These are phyloP conservation scores for Penicillium canariense DNA, from an alignment of 495 filamentous ascomycete genomes.

Conservation along the genomic window DNA sequence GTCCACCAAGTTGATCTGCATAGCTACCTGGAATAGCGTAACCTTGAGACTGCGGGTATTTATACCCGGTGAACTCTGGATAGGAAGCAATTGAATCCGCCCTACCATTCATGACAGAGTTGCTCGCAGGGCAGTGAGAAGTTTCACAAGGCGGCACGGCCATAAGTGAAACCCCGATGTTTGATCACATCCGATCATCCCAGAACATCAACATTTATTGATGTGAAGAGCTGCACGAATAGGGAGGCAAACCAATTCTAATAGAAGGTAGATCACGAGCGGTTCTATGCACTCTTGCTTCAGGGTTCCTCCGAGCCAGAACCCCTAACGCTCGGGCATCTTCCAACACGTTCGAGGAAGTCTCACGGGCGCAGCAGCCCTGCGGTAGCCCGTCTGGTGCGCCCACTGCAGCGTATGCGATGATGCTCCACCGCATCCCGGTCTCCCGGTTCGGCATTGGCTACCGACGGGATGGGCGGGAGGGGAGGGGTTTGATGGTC, in stretches of 20 bases:
- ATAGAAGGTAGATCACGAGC: too few species aligned
- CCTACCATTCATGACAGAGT: not conserved
- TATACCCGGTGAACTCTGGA: constrained; percentile 49
- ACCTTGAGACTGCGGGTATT: constrained; percentile 40
- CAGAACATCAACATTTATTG: too few species aligned
- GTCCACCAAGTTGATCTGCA: constrained; percentile 57
- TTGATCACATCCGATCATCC: too few species aligned
- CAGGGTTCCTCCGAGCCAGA: too few species aligned
- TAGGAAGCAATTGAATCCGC: constrained; percentile 48
- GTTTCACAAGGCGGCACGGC: constrained; percentile 30
- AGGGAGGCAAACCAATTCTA: too few species aligned
- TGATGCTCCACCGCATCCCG: constrained; percentile 3
- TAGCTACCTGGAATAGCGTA: constrained; percentile 41
- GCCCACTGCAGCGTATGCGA: constrained; percentile 1
- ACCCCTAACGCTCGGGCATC: not conserved
- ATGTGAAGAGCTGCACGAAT: too few species aligned
- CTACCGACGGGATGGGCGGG: constrained; percentile 8
- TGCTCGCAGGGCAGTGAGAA: too few species aligned
- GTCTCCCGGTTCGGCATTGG: constrained; percentile 11
- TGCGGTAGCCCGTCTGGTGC: not conserved
- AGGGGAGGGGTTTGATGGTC: constrained; percentile 6
- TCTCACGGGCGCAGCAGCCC: not conserved
- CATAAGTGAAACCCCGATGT: too few species aligned
- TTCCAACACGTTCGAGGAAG: not conserved
- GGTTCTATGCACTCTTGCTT: too few species aligned